Percentiles rank a stretch among this genome's conserved stretches.
phyloP scores from a whole-genome alignment of 1,284 basidiomycete genomes.

The Singerocomus inundabilis region DNA sequence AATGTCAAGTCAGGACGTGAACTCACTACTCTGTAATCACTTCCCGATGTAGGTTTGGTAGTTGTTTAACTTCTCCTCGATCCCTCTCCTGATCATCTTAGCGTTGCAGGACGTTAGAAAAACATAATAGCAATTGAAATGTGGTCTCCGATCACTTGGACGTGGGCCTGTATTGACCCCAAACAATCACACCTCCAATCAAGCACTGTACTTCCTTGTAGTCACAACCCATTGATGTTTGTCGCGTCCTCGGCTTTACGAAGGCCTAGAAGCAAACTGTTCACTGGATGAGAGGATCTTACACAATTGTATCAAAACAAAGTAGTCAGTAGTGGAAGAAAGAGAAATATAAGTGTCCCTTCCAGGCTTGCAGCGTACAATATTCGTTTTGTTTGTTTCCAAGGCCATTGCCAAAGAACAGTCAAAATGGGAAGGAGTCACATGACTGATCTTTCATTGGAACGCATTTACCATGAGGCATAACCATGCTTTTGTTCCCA shows the following conservation, averaged over 20 bases:
- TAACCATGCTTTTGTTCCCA: no score
- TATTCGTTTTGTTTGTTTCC: conserved; percentile 15
- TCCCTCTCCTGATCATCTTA: background rate
- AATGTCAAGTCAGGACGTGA: background rate
- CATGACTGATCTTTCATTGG: background rate
- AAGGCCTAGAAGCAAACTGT: no score
- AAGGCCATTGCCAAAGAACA: conserved; percentile 10
- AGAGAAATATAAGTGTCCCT: no score
- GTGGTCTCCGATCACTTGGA: no score
- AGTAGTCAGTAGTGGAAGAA: no score
- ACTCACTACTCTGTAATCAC: background rate
- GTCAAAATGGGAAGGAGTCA: background rate
- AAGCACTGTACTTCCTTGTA: no score
- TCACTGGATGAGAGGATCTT: no score
- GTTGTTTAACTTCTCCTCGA: background rate
- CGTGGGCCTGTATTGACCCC: background rate
- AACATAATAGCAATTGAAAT: background rate
- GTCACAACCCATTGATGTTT: no score
- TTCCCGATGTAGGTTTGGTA: background rate
- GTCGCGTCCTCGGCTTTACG: no score
- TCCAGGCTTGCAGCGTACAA: no score
- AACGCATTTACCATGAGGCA: conserved; percentile 21
- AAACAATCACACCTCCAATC: no score
- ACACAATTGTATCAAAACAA: no score
- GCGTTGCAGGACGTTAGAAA: background rate